phyloP scores from a whole-genome alignment of 2,329 filamentous ascomycete genomes.

The Cladorrhinum sp. region DNA sequence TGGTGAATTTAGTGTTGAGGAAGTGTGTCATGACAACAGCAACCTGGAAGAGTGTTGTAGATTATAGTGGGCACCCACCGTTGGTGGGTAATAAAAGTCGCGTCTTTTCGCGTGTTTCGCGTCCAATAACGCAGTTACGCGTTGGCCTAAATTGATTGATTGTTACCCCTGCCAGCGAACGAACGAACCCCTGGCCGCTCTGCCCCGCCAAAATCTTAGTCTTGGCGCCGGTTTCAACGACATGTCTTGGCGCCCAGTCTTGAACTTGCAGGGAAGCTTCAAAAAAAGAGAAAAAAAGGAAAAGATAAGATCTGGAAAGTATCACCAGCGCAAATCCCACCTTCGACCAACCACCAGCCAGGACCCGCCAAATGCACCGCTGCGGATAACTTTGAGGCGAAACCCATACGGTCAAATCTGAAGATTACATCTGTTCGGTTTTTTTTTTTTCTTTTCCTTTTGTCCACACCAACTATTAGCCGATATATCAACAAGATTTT shows the following conservation, averaged over 20 bases:
- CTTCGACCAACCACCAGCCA: not conserved
- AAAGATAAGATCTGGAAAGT: not conserved
- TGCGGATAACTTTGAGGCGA: no score
- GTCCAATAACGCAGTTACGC: not conserved
- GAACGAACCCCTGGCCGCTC: not conserved
- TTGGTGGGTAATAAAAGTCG: not conserved
- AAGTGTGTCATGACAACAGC: not conserved
- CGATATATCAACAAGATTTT: not conserved
- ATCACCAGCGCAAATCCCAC: not conserved
- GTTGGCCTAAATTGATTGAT: conserved; percentile 2
- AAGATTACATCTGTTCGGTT: no score
- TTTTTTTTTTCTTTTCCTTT: no score
- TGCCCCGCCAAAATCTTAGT: not conserved
- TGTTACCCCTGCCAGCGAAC: not conserved
- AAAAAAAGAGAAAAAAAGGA: not conserved
- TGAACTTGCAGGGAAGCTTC: not conserved
- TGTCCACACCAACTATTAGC: not conserved
- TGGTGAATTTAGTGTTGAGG: not conserved
- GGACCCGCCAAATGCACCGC: no score
- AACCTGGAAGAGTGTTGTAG: not conserved
- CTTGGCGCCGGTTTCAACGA: not conserved
- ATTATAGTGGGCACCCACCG: not conserved
- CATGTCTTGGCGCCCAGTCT: not conserved
- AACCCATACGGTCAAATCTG: no score
- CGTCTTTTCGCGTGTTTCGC: conserved; percentile 6